These are phyloP conservation scores for Prillingera fragicola DNA, from an alignment of 1,284 basidiomycete species.

Conservation along the genomic window DNA sequence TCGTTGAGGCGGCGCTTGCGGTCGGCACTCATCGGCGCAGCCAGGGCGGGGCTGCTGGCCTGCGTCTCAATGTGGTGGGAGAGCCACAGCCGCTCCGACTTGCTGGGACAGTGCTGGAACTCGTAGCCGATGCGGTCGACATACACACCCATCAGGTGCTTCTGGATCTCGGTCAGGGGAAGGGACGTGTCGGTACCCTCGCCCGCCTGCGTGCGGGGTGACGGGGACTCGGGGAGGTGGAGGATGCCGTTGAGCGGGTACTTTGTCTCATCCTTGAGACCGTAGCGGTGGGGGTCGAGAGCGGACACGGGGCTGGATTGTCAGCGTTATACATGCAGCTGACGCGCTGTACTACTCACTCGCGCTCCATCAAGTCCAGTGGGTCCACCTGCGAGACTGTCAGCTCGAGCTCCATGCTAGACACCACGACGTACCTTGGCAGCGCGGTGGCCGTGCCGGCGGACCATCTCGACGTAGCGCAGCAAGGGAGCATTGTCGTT, in stretches of 20 bases:
- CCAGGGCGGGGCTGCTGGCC: conserved; percentile 45
- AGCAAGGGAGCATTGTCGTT: conserved; percentile 68
- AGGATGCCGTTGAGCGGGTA: conserved; percentile 72
- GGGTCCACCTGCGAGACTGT: conserved; percentile 70
- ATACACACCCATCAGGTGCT: conserved; percentile 66
- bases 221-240: conserved; percentile 25
- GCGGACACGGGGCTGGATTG: conserved; percentile 57
- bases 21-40: conserved; percentile 36
- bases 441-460: conserved; percentile 50
- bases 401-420: conserved; percentile 70
- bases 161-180: conserved; percentile 59
- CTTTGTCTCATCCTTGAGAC: conserved; percentile 50
- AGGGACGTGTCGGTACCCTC: conserved; percentile 57
- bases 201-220: conserved; percentile 46
- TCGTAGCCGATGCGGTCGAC: conserved; percentile 80
- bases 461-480: conserved; percentile 78
- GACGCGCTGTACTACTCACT: conserved; percentile 49
- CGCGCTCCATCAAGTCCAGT: conserved; percentile 73
- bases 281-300: conserved; percentile 70
- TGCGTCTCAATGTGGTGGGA: conserved; percentile 71
- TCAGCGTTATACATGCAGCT: not conserved
- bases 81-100: conserved; percentile 59
- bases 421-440: conserved; percentile 18
- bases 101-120: conserved; percentile 52
- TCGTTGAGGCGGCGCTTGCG: conserved; percentile 59